Percentiles rank a stretch among this genome's conserved stretches.
Conservation (phyloP, 2,329 filamentous ascomycete species). For the Aspergillus sp. region DNA sequence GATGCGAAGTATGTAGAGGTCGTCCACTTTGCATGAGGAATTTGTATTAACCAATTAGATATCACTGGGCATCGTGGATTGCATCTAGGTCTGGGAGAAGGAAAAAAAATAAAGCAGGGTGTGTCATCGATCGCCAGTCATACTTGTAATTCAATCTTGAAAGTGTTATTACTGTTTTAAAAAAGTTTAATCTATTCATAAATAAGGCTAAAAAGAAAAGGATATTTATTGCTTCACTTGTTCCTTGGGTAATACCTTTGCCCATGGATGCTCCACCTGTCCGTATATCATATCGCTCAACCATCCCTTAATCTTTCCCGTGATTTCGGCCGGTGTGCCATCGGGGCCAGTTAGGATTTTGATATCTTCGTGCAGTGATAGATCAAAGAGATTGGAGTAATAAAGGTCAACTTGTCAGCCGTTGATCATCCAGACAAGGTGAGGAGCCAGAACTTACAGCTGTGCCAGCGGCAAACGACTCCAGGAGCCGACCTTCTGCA, state of each 20-base stretch:
- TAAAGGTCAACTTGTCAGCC: too few relatives aligned
- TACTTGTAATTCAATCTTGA: too few relatives aligned
- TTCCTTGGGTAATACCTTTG: constrained; percentile 5
- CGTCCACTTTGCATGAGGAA: too few relatives aligned
- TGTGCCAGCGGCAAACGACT: constrained; percentile 82
- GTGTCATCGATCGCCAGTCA: too few relatives aligned
- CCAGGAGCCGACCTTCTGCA: constrained; percentile 69
- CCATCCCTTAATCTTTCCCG: constrained; percentile 13
- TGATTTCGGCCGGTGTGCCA: not conserved
- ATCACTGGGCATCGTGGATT: too few relatives aligned
- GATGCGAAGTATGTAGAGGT: too few relatives aligned
- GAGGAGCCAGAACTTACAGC: constrained; percentile 42
- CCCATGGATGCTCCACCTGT: constrained; percentile 11
- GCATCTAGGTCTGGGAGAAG: too few relatives aligned
- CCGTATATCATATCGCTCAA: constrained; percentile 16
- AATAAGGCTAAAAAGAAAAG: too few relatives aligned
- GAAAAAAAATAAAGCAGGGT: too few relatives aligned
- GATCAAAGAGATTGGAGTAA: constrained; percentile 8
- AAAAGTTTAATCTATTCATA: too few relatives aligned
- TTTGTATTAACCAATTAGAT: too few relatives aligned
- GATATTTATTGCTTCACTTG: not conserved
- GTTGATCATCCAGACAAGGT: not conserved
- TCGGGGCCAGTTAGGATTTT: not conserved
- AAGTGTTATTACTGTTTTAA: too few relatives aligned
- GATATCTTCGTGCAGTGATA: constrained; percentile 3